Evolutionary conservation across 495 filamentous ascomycete genomes (phyloP), one percentile per base, ranked within the genome.

Genomic region (Xylaria venustula): DNA sequence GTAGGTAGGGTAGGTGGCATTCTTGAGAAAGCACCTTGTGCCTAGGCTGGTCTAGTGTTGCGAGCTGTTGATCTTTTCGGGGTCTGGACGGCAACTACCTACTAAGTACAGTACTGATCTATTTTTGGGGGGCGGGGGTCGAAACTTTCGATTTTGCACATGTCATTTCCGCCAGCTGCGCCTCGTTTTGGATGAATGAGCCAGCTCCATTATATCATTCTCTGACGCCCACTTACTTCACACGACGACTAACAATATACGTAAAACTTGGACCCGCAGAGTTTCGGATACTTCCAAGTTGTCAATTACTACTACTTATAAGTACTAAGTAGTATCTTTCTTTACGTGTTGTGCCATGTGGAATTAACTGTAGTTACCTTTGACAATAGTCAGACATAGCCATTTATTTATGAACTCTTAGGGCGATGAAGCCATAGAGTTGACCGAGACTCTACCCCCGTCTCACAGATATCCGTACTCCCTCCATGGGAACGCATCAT

Each of bases 71-170:
- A 2, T 52, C 30, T 51, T 32, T 7, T 9, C 2, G 15, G 49
- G 44, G n/a, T 7, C n/a, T 23, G 19, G 19, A 4, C n/a, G 19
- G 44, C 2, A 6, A 23, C 22, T 40, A 15, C 19, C 25, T 14
- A 12, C 12, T 50, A 23, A 11, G 30, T 34, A 5, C 17, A 26
- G 47, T 7, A 26, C 15, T 32, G 7, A 15, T 40, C 5, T 44
- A 55, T 55, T 55, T 45, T 55, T 45, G 40, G 53, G 26, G 26
- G 40, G n/a, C n/a, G n/a, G n/a, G n/a, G n/a, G n/a, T n/a, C 53
- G 26, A 30, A 32, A 45, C 37, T 7, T 28, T 30, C 40, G 15
- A 55, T 45, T 55, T 44, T 40, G 53, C 53, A 44, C 53, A 55
- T 54, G 51, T 30, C 51, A 55, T 55, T 55, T 55, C 19, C 11